These are phyloP conservation scores for Lablab purpureus DNA, from an alignment of 306 rosid species.

Conservation along the genomic window DNA sequence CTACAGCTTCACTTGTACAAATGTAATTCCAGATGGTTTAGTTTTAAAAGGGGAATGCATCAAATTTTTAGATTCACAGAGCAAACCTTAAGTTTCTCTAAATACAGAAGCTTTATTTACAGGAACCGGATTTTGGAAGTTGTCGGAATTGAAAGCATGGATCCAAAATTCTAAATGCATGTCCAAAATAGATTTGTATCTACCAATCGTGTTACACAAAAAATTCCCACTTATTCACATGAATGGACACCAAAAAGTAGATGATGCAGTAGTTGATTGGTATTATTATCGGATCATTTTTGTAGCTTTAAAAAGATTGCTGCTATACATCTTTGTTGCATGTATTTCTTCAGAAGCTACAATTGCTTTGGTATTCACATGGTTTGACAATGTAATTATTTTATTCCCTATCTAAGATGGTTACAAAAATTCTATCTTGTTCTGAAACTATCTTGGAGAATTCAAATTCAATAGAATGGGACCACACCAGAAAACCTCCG, in stretches of 20 bases:
- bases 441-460: not conserved
- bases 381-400: not conserved
- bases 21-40: not conserved
- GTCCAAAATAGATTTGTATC: too few relatives aligned
- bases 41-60: not conserved
- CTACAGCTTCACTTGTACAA: not conserved
- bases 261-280: slow-evolving; percentile 60
- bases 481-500: slow-evolving; percentile 17
- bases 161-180: too few relatives aligned
- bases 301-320: slow-evolving; percentile 51
- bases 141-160: not conserved
- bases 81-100: not conserved
- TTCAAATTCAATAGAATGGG: slow-evolving; percentile 27
- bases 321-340: slow-evolving; percentile 33
- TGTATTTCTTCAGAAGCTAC: slow-evolving; percentile 14
- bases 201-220: too few relatives aligned
- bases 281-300: slow-evolving; percentile 56
- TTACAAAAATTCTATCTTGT: not conserved
- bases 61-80: not conserved
- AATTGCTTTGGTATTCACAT: slow-evolving; percentile 13
- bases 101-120: not conserved
- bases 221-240: not conserved
- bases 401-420: slow-evolving; percentile 13
- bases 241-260: slow-evolving; percentile 40
- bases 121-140: not conserved